phyloP scores from a whole-genome alignment of 2,329 filamentous ascomycete genomes.

The Conoideocrella luteorostrata region DNA sequence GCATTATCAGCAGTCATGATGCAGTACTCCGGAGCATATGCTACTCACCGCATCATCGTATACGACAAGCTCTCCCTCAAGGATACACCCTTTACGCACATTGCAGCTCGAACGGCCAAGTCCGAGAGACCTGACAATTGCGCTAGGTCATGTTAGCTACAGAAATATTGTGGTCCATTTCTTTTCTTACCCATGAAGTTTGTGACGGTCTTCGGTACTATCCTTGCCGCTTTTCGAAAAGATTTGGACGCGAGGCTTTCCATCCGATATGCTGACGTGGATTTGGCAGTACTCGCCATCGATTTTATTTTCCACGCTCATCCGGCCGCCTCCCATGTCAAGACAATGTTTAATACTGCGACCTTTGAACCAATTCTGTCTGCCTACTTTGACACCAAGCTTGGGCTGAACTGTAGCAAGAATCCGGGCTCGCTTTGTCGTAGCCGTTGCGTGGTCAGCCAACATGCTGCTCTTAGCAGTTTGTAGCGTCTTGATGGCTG shows the following conservation, averaged over 20 bases:
- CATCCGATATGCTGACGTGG: constrained; percentile 63
- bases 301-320: constrained; percentile 76
- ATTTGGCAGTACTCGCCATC: constrained; percentile 90
- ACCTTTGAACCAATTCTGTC: constrained; percentile 58
- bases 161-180: background rate
- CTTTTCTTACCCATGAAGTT: constrained; percentile 46
- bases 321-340: constrained; percentile 51
- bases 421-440: constrained; percentile 12
- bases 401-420: constrained; percentile 40
- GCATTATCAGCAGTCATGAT: constrained; percentile 10
- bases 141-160: constrained; percentile 26
- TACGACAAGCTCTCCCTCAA: constrained; percentile 78
- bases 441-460: constrained; percentile 12
- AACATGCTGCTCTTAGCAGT: constrained; percentile 14
- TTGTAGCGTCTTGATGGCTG: constrained; percentile 51
- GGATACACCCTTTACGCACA: constrained; percentile 61
- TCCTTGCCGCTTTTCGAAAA: constrained; percentile 93
- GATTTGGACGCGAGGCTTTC: constrained; percentile 58
- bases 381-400: constrained; percentile 57
- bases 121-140: constrained; percentile 57
- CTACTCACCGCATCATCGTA: constrained; percentile 56
- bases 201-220: constrained; percentile 64
- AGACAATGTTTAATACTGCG: constrained; percentile 70
- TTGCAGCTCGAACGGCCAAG: constrained; percentile 53
- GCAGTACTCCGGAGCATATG: background rate